Evolutionary conservation across 83 land plant species (phyloP).

Genomic region (Picea engelmannii): DNA sequence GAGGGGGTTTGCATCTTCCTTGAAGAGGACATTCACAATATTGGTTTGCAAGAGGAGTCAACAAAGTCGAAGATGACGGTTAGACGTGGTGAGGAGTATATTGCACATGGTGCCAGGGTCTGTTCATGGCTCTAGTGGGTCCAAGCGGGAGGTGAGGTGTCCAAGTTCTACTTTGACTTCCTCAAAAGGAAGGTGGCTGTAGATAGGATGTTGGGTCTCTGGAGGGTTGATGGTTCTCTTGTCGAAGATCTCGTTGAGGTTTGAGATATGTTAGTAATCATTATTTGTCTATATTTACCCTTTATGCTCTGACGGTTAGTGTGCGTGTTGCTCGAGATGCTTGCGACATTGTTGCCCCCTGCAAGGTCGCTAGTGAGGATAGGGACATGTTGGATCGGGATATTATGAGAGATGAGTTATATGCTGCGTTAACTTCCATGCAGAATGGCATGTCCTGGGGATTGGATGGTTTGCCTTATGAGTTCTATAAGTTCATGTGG

Average conservation of each 20-base stretch:
- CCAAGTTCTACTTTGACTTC: background rate
- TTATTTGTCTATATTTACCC: background rate
- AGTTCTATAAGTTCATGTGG: background rate
- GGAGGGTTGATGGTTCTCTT: background rate
- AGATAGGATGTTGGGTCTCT: background rate
- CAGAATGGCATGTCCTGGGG: background rate
- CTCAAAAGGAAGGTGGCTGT: background rate
- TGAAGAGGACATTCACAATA: background rate
- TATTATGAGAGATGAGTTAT: background rate
- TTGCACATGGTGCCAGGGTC: background rate
- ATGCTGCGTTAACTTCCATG: background rate
- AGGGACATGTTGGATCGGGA: background rate
- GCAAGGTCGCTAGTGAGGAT: background rate
- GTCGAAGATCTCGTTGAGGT: background rate
- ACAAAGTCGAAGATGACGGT: background rate
- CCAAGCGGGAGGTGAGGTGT: background rate
- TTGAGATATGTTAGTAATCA: background rate
- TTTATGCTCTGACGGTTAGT: background rate
- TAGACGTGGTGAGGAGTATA: background rate
- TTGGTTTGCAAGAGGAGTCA: background rate
- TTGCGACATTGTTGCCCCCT: background rate
- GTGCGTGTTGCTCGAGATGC: background rate
- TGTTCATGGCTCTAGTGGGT: background rate
- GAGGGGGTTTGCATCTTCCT: background rate
- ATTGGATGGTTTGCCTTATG: background rate